Conservation (phyloP, 2,329 filamentous ascomycete genomes). For the Teratosphaeria gauchensis region DNA sequence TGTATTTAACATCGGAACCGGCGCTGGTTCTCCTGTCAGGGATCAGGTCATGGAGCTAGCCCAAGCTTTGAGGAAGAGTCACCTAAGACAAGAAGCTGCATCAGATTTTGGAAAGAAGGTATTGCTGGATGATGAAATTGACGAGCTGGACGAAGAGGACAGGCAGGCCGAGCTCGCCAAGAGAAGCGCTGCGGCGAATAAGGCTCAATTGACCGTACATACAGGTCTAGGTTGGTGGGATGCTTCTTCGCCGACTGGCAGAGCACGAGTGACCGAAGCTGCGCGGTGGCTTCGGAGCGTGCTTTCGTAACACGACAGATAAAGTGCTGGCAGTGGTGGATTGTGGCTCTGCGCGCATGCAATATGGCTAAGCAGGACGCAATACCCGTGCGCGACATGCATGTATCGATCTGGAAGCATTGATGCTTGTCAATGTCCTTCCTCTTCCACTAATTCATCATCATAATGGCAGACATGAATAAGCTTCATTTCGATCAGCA, state of each 20-base stretch:
- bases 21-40: constrained; percentile 27
- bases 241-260: constrained; percentile 6
- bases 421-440: not conserved
- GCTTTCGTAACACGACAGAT: not conserved
- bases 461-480: not conserved
- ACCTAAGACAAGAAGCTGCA: constrained; percentile 23
- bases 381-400: too few relatives aligned
- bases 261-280: constrained; percentile 9
- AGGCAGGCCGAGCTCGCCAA: constrained; percentile 30
- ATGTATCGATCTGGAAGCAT: not conserved
- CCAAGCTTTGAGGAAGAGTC: constrained; percentile 29
- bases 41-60: constrained; percentile 35
- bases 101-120: constrained; percentile 12
- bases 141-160: constrained; percentile 15
- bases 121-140: constrained; percentile 11
- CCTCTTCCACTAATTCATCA: not conserved
- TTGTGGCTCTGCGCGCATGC: not conserved
- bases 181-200: constrained; percentile 30
- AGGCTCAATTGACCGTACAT: constrained; percentile 23
- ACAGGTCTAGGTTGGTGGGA: constrained; percentile 17
- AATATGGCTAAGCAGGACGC: too few relatives aligned
- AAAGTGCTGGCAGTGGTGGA: not conserved
- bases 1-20: constrained; percentile 31
- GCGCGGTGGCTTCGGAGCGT: constrained; percentile 11
- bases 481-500: not conserved